A percentile compares a stretch with the other conserved stretches of the same genome.
Conservation (phyloP, 495 filamentous ascomycete genomes). For the Tuber magnatum region DNA sequence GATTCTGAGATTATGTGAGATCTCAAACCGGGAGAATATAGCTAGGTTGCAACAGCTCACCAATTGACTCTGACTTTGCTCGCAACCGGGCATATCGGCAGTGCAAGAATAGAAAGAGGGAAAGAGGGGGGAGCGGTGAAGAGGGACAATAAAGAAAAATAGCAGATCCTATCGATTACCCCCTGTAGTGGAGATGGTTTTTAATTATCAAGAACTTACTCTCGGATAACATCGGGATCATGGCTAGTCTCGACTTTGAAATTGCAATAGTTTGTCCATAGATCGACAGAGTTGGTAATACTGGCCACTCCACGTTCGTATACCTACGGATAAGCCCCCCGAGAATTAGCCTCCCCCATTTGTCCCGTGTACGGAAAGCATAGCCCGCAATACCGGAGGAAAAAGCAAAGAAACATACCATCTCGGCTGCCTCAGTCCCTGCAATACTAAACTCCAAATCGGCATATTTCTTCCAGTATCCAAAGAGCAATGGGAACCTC, state of each 20-base stretch:
- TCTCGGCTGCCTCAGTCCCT: constrained; percentile 93
- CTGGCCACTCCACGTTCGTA: constrained; percentile 94
- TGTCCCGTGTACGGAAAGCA: constrained; percentile 2
- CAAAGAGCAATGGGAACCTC: constrained; percentile 92
- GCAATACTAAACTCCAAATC: constrained; percentile 95
- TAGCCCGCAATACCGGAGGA: constrained; percentile 3
- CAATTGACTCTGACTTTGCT: constrained; percentile 36
- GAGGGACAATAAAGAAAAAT: constrained; percentile 47
- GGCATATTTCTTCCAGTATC: constrained; percentile 99
- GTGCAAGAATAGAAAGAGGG: constrained; percentile 36
- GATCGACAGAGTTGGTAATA: constrained; percentile 84
- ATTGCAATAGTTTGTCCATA: constrained; percentile 93
- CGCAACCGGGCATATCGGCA: constrained; percentile 19
- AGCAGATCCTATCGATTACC: constrained; percentile 53
- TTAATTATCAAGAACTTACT: constrained; percentile 67
- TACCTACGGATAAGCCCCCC: constrained; percentile 50
- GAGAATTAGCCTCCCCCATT: background rate
- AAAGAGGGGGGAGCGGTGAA: constrained; percentile 39
- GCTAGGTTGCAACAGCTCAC: constrained; percentile 41
- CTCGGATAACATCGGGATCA: constrained; percentile 90
- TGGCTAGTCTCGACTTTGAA: constrained; percentile 98
- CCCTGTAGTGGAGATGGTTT: constrained; percentile 51
- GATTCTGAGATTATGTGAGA: constrained; percentile 41
- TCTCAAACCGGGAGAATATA: constrained; percentile 39
- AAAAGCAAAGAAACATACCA: constrained; percentile 54